phyloP scores from a whole-genome alignment of 2,329 filamentous ascomycete species.

The Xylariaceae sp. region DNA sequence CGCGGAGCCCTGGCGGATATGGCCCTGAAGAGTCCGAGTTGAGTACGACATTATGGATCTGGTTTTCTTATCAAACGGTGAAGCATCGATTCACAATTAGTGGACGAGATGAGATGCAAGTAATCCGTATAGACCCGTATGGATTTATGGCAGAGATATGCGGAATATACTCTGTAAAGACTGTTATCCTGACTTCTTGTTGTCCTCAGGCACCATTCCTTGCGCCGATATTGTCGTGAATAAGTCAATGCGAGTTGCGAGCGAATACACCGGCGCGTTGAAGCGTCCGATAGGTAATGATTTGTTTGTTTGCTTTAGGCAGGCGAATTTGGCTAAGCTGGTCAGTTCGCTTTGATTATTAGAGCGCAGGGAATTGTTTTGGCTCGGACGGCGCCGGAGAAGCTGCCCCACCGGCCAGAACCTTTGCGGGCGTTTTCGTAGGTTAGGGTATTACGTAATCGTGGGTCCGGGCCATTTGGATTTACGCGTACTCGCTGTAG shows the following conservation, averaged over 20 bases:
- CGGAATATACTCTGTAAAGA: background rate
- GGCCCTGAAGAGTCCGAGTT: conserved; percentile 55
- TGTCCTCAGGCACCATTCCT: background rate
- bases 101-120: background rate
- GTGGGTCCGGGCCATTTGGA: background rate
- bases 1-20: conserved; percentile 59
- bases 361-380: too few species aligned
- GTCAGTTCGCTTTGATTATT: too few species aligned
- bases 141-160: background rate
- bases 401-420: conserved; percentile 7
- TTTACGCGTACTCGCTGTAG: too few species aligned
- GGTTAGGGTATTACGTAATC: background rate
- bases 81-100: background rate
- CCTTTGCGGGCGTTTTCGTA: background rate
- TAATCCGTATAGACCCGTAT: background rate
- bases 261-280: background rate
- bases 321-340: too few species aligned
- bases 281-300: background rate
- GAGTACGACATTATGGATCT: conserved; percentile 48
- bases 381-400: background rate
- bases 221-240: background rate
- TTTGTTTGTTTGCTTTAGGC: too few species aligned
- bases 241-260: background rate
- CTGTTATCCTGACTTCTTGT: background rate
- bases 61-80: background rate